These are phyloP conservation scores for Candida boleticola DNA, from an alignment of 805 yeast genomes.

Conservation along the genomic window DNA sequence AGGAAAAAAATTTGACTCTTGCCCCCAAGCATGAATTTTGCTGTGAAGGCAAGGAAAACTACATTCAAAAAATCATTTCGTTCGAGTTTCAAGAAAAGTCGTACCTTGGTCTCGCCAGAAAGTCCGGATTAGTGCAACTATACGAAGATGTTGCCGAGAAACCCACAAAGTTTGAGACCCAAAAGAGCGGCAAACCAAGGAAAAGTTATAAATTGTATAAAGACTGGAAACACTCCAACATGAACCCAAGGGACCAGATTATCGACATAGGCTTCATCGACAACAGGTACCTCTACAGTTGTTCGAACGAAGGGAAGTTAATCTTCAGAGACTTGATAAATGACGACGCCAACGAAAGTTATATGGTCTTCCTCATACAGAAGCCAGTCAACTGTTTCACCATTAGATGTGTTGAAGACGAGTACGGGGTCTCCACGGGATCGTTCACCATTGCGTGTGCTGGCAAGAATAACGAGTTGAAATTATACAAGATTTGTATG, in stretches of 20 bases:
- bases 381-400: constrained; percentile 23
- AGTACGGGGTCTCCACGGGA: constrained; percentile 5
- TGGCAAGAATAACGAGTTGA: constrained; percentile 26
- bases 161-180: not conserved
- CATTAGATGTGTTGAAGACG: constrained; percentile 8
- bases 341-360: constrained; percentile 32
- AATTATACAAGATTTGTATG: constrained; percentile 22
- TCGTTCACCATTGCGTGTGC: constrained; percentile 21
- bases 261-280: constrained; percentile 24
- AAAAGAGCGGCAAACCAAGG: not conserved
- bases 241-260: constrained; percentile 22
- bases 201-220: constrained; percentile 21
- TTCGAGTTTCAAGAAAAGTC: constrained; percentile 18
- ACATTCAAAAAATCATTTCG: constrained; percentile 19
- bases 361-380: constrained; percentile 22
- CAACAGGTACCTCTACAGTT: constrained; percentile 29
- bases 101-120: constrained; percentile 24
- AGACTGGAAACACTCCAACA: constrained; percentile 32
- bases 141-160: constrained; percentile 15
- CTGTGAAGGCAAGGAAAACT: constrained; percentile 12
- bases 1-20: constrained; percentile 7
- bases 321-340: constrained; percentile 34
- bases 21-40: constrained; percentile 16
- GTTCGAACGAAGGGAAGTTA: constrained; percentile 32
- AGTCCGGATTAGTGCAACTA: constrained; percentile 28